Conservation (phyloP, 148 eudicot genomes). For the Rheum nobile region DNA sequence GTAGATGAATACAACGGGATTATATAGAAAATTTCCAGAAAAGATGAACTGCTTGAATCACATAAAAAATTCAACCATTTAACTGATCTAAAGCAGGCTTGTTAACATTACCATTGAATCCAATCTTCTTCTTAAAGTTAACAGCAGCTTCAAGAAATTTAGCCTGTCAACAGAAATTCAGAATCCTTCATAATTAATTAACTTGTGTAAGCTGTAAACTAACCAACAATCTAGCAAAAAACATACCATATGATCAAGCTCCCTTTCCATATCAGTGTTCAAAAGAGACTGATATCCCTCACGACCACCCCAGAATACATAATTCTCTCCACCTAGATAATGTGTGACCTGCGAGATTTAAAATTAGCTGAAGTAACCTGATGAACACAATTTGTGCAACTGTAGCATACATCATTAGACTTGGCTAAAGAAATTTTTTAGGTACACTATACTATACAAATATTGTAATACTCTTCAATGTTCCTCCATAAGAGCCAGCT, state of each 20-base stretch:
- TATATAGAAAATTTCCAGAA: constrained; percentile 53
- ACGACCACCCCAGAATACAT: constrained; percentile 99
- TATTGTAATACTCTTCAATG: neutral
- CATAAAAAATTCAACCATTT: neutral
- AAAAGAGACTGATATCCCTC: constrained; percentile 94
- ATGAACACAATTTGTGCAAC: neutral
- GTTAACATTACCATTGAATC: constrained; percentile 59
- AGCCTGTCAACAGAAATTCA: constrained; percentile 41
- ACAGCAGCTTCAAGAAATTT: constrained; percentile 77
- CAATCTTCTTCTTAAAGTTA: constrained; percentile 89
- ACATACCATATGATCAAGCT: constrained; percentile 87
- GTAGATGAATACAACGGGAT: neutral
- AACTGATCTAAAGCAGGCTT: no score
- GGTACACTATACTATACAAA: neutral
- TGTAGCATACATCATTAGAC: neutral
- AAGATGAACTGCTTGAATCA: neutral
- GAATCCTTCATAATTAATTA: neutral
- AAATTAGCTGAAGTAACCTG: neutral
- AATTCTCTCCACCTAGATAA: constrained; percentile 93
- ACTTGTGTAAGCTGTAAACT: neutral
- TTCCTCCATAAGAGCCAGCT: neutral
- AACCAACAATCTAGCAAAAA: neutral
- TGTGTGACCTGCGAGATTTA: constrained; percentile 67
- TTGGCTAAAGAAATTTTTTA: neutral
- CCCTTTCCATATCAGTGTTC: constrained; percentile 96